phyloP scores from a whole-genome alignment of 148 eudicot genomes.

The Heliosperma pusillum region DNA sequence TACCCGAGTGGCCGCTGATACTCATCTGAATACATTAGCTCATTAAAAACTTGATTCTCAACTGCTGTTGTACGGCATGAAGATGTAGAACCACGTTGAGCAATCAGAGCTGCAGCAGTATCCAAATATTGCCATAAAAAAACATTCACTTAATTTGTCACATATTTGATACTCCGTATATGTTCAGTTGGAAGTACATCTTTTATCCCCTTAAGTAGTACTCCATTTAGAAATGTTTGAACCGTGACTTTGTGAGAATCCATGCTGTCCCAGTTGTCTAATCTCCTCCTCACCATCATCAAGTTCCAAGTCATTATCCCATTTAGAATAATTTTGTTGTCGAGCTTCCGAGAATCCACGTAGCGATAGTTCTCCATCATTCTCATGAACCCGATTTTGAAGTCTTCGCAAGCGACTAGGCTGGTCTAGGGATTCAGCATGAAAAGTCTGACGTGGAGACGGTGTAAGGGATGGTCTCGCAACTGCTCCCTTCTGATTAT shows the following conservation, averaged over 20 bases:
- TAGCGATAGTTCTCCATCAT: conserved; percentile 23
- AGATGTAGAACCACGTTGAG: conserved; percentile 32
- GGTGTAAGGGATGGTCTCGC: conserved; percentile 14
- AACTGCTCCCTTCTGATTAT: conserved; percentile 13
- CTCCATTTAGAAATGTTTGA: conserved; percentile 24
- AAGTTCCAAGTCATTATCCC: conserved; percentile 29
- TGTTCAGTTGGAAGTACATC: no score
- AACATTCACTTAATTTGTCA: no score
- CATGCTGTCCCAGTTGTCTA: not conserved
- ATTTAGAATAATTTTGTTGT: conserved; percentile 11
- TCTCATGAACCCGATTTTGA: conserved; percentile 17
- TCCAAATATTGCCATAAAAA: conserved; percentile 16
- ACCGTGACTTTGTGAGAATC: conserved; percentile 8
- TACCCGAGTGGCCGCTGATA: conserved; percentile 28
- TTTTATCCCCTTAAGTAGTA: no score
- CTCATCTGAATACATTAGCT: conserved; percentile 39
- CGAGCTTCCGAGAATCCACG: conserved; percentile 12
- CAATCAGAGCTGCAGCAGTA: conserved; percentile 29
- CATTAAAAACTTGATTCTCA: conserved; percentile 37
- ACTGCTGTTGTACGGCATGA: conserved; percentile 21
- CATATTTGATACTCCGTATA: no score
- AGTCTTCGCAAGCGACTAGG: conserved; percentile 17
- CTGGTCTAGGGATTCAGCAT: conserved; percentile 16
- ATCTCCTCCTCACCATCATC: conserved; percentile 23
- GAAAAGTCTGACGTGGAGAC: conserved; percentile 15